Evolutionary conservation across 2,329 filamentous ascomycete species (phyloP).

Genomic region (Thermomyces lanuginosus): DNA sequence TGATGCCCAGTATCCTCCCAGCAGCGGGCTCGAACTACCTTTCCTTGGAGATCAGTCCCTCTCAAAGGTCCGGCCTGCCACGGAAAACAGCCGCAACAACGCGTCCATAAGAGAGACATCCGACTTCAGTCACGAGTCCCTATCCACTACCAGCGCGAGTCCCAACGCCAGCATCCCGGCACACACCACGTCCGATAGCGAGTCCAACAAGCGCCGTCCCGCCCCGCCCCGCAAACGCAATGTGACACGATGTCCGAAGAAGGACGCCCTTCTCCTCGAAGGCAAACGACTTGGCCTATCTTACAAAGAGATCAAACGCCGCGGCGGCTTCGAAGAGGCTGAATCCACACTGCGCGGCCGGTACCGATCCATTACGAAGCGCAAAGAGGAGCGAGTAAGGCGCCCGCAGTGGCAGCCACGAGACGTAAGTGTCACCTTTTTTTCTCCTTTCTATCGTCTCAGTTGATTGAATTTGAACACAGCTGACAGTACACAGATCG

Average conservation of each 20-base stretch:
- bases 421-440: slow-evolving; percentile 23
- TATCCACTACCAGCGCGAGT: not conserved
- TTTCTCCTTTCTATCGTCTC: not conserved
- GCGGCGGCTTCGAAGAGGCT: slow-evolving; percentile 28
- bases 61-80: too few species aligned
- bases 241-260: slow-evolving; percentile 7
- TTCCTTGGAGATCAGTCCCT: too few species aligned
- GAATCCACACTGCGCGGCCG: slow-evolving; percentile 34
- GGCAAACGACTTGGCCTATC: slow-evolving; percentile 27
- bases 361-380: slow-evolving; percentile 31
- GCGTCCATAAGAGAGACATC: too few species aligned
- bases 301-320: slow-evolving; percentile 32
- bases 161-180: not conserved
- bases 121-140: too few species aligned
- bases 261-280: slow-evolving; percentile 25
- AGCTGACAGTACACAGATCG: slow-evolving; percentile 14
- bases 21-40: too few species aligned
- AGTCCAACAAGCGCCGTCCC: not conserved
- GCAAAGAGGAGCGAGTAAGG: slow-evolving; percentile 28
- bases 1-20: too few species aligned
- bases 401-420: slow-evolving; percentile 28
- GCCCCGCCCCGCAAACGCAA: too few species aligned
- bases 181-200: not conserved
- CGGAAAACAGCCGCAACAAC: too few species aligned
- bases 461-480: not conserved